phyloP scores from a whole-genome alignment of 495 filamentous ascomycete genomes.

The Aspergillus homomorphus region DNA sequence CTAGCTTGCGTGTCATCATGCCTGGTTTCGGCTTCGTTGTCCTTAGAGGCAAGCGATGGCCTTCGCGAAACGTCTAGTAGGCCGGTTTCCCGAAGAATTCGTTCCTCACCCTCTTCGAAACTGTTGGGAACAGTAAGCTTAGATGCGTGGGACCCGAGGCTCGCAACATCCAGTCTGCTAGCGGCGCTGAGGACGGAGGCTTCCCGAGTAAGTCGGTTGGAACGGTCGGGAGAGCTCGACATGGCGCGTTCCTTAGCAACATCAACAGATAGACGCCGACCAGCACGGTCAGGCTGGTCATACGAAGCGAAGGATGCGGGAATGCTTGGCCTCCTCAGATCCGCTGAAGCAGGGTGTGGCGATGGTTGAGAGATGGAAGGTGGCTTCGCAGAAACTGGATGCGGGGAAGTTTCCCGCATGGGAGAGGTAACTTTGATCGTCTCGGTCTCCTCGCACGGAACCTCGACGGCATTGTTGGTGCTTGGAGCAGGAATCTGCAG shows the following conservation, averaged over 20 bases:
- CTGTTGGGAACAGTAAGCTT: constrained; percentile 38
- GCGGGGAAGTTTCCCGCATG: constrained; percentile 7
- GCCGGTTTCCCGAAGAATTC: constrained; percentile 47
- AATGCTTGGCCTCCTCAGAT: constrained; percentile 37
- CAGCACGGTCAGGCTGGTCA: constrained; percentile 24
- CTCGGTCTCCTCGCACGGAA: neutral
- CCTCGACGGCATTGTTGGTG: constrained; percentile 1
- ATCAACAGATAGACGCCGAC: constrained; percentile 32
- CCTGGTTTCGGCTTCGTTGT: constrained; percentile 37
- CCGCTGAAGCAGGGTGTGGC: constrained; percentile 23
- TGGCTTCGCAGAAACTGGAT: constrained; percentile 1
- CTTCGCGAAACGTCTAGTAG: constrained; percentile 43
- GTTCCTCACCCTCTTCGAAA: constrained; percentile 48
- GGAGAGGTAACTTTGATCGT: constrained; percentile 17
- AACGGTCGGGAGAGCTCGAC: constrained; percentile 25
- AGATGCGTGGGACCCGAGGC: constrained; percentile 37
- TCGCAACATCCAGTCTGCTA: constrained; percentile 37
- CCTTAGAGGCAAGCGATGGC: constrained; percentile 32
- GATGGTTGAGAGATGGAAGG: constrained; percentile 14
- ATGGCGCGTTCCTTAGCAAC: constrained; percentile 28
- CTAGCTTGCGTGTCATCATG: constrained; percentile 34
- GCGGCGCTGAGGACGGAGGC: constrained; percentile 39
- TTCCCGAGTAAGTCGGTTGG: constrained; percentile 34
- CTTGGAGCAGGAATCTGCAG: constrained; percentile 19
- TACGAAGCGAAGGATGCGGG: constrained; percentile 33